Base-by-base conservation (phyloP, 306 rosid genomes). In the Clitoria ternatea region DNA sequence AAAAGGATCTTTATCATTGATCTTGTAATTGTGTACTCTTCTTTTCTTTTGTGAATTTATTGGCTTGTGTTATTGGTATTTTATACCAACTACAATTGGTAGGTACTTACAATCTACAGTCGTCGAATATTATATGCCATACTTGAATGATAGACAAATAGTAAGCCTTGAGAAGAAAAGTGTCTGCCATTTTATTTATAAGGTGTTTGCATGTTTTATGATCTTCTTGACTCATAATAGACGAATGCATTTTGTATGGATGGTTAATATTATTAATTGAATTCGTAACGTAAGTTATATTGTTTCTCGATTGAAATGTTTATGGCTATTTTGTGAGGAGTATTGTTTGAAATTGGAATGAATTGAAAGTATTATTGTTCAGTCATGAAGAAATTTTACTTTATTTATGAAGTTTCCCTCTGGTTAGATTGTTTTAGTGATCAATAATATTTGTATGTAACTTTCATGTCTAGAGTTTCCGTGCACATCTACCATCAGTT, bases 181-280 rank as follows among this genome's bases (percentile, higher is more conserved):
- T 24, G 1, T 24, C 14, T 23, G 29, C 1, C 36, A 48, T 20
- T 44, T n/a, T 47, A 32, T 45, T 7, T 4, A 3, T 32, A 43
- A 30, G 36, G 13, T 8, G 35, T 5, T 20, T 19, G 9, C 19
- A 30, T 20, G 48, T 44, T 53, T 42, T 47, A 56, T 45, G 59
- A 2, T 2, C 33, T 0, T 20, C 43, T 39, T 37, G 29, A 59
- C 14, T 69, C 43, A 13, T 35, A 37, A 18, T 20, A 55, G 29
- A 18, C 43, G n/a, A n/a, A 12, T 70, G 69, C 43, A 23, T 24
- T 73, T 23, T 49, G 72, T 45, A 24, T 69, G 47, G 33, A 47
- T 68, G 45, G 26, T 36, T 57, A 12, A 36, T 49, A 17, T 36
- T 57, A 12, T 26, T 49, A 17, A 11, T 50, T 42, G 36, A 35